phyloP scores from a whole-genome alignment of 176 grass and related monocot genomes.

The Carex kokanica region DNA sequence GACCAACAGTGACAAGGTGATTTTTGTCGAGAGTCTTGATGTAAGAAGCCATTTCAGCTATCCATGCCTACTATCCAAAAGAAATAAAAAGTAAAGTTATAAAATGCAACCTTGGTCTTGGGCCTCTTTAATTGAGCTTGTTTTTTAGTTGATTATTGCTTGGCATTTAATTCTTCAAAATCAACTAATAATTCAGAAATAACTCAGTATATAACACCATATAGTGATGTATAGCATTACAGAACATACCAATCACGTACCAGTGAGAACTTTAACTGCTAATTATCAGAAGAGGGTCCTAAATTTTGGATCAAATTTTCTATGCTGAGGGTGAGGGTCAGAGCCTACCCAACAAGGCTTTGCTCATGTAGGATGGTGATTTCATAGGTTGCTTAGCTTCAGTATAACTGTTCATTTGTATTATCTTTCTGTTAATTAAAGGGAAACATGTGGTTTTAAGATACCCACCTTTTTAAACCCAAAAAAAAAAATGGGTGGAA shows the following conservation, averaged over 20 bases:
- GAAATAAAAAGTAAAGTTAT: background rate
- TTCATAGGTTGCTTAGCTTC: background rate
- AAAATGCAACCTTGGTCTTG: background rate
- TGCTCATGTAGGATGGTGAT: background rate
- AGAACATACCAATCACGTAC: background rate
- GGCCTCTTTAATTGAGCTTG: background rate
- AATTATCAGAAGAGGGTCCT: background rate
- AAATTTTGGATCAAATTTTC: background rate
- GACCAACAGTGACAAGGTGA: constrained; percentile 80
- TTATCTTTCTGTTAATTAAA: background rate
- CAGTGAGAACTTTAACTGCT: background rate
- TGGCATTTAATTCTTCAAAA: background rate
- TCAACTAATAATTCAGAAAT: background rate
- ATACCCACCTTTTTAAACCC: background rate
- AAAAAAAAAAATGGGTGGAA: background rate
- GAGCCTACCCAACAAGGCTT: background rate
- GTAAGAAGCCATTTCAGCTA: constrained; percentile 79
- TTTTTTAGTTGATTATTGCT: background rate
- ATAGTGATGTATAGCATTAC: background rate
- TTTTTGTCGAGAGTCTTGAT: constrained; percentile 67
- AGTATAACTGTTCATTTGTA: background rate
- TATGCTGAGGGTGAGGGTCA: background rate
- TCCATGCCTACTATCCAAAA: constrained; percentile 67
- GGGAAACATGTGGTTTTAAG: background rate
- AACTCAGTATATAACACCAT: background rate